Conservation (phyloP, 352 stramenopile genomes). For the Phytophthora kernoviae region DNA sequence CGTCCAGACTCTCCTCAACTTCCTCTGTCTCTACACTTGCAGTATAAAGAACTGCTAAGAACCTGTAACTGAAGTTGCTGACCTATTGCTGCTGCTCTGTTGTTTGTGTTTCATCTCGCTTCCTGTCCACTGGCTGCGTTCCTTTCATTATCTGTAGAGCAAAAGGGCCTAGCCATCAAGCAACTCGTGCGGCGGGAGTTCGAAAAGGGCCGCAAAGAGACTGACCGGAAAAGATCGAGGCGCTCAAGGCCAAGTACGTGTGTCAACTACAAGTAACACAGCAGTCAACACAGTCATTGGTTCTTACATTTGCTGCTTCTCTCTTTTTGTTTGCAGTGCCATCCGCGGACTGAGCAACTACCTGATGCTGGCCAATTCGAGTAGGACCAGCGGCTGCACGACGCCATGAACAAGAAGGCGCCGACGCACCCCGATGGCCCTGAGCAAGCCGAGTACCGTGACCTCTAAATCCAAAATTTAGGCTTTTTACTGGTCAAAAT, state of each 20-base stretch:
- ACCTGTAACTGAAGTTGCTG: no score
- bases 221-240: constrained; percentile 83
- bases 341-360: constrained; percentile 89
- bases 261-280: no score
- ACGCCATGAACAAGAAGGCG: constrained; percentile 75
- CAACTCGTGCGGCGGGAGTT: constrained; percentile 79
- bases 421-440: constrained; percentile 42
- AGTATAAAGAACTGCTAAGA: no score
- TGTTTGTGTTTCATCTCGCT: constrained; percentile 6
- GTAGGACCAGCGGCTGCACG: constrained; percentile 85
- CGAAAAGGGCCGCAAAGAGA: constrained; percentile 76
- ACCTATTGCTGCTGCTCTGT: not conserved
- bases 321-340: constrained; percentile 42
- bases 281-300: not conserved
- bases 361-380: constrained; percentile 86
- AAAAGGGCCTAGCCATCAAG: constrained; percentile 84
- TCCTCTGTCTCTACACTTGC: no score
- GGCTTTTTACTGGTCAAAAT: not conserved
- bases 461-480: constrained; percentile 51
- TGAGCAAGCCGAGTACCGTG: constrained; percentile 79
- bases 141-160: constrained; percentile 45
- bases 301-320: not conserved
- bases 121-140: not conserved
- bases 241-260: constrained; percentile 83
- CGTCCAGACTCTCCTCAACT: constrained; percentile 1